Percentiles rank a stretch among this genome's conserved stretches.
Conservation (phyloP, 2,329 filamentous ascomycete species). For the Aspergillus ustus region DNA sequence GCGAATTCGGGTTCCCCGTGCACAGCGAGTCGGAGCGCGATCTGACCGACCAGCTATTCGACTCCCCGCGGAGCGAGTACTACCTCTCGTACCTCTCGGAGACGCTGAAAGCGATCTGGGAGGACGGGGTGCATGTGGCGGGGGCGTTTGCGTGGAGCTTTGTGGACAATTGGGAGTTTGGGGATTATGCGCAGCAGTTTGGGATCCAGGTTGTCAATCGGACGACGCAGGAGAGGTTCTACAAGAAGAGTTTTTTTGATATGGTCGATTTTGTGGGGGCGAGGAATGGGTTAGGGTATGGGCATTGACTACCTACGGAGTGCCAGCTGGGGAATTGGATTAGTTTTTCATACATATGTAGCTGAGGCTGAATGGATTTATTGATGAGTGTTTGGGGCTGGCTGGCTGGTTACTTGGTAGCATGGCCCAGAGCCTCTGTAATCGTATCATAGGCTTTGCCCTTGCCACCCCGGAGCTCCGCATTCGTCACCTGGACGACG, state of each 20-base stretch:
- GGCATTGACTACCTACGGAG: too few relatives aligned
- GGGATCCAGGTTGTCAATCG: constrained; percentile 62
- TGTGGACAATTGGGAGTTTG: constrained; percentile 62
- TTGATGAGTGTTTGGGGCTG: too few relatives aligned
- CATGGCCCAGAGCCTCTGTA: too few relatives aligned
- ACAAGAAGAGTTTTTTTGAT: constrained; percentile 65
- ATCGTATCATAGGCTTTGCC: too few relatives aligned
- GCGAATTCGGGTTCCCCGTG: constrained; percentile 62
- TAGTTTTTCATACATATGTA: too few relatives aligned
- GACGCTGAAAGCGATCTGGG: constrained; percentile 59
- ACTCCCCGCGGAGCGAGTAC: constrained; percentile 59
- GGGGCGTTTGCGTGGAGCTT: constrained; percentile 61
- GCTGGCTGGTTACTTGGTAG: too few relatives aligned
- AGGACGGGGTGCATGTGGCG: constrained; percentile 60
- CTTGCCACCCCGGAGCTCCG: too few relatives aligned
- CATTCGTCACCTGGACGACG: constrained; percentile 27
- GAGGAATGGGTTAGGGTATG: constrained; percentile 16
- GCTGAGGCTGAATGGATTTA: too few relatives aligned
- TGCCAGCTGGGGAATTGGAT: too few relatives aligned
- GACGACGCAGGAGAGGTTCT: constrained; percentile 53
- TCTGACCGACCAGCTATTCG: constrained; percentile 57
- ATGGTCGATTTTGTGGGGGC: constrained; percentile 53
- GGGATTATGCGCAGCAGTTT: constrained; percentile 55
- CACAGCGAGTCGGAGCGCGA: constrained; percentile 52
- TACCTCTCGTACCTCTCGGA: constrained; percentile 61